phyloP scores from a whole-genome alignment of 2,329 filamentous ascomycete species.

The Aspergillus tanneri region DNA sequence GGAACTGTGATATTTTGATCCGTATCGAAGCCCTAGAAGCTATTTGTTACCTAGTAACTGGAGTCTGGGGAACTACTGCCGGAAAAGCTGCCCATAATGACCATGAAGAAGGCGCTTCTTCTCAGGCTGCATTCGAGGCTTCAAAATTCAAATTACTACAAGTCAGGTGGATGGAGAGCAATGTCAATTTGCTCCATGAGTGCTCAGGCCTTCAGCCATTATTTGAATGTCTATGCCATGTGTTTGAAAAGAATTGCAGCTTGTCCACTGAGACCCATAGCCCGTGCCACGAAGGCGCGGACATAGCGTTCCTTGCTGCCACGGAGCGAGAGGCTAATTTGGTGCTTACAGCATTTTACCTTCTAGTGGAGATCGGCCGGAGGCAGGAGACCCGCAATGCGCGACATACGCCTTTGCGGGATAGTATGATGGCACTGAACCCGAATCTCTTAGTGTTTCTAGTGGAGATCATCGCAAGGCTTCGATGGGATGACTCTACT shows the following conservation, averaged over 20 bases:
- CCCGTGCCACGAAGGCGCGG: constrained; percentile 32
- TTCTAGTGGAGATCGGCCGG: constrained; percentile 44
- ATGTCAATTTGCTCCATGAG: constrained; percentile 39
- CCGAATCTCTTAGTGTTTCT: constrained; percentile 71
- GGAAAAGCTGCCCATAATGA: constrained; percentile 40
- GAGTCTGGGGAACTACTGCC: constrained; percentile 69
- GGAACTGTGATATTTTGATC: constrained; percentile 39
- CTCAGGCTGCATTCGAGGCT: constrained; percentile 40
- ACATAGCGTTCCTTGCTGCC: constrained; percentile 36
- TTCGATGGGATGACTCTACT: constrained; percentile 66
- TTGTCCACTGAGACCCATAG: constrained; percentile 26
- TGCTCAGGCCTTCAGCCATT: constrained; percentile 38
- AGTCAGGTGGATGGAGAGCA: constrained; percentile 48
- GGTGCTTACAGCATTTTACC: constrained; percentile 45
- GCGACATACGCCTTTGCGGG: constrained; percentile 25
- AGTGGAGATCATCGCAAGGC: constrained; percentile 65
- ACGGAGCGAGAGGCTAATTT: constrained; percentile 44
- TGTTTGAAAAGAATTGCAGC: constrained; percentile 40
- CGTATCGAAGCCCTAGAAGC: constrained; percentile 49
- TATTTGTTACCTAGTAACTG: constrained; percentile 59
- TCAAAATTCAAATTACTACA: constrained; percentile 51
- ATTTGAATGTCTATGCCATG: constrained; percentile 37
- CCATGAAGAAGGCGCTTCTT: constrained; percentile 31
- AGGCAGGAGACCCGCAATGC: constrained; percentile 33
- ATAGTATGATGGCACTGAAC: constrained; percentile 54